Evolutionary conservation across 345 rosid genomes (phyloP).

Genomic region (Bruguiera sexangula): DNA sequence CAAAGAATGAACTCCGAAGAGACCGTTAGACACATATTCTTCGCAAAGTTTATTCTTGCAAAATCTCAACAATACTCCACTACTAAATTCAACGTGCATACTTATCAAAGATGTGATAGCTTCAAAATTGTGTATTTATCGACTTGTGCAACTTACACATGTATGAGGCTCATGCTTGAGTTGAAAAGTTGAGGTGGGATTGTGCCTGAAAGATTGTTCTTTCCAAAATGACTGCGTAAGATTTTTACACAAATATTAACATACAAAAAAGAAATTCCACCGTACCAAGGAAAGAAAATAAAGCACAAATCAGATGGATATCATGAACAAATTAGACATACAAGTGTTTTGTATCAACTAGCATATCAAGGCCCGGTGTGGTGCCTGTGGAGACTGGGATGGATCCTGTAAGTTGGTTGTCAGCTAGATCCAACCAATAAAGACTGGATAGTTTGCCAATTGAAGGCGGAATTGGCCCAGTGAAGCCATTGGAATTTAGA

Average conservation of each 20-base stretch:
- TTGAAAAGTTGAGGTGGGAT: conserved; percentile 65
- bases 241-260: conserved; percentile 9
- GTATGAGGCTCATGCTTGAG: conserved; percentile 60
- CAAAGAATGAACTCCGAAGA: no score
- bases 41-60: no score
- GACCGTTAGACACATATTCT: no score
- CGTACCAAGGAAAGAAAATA: neutral
- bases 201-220: conserved; percentile 59
- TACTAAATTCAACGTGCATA: no score
- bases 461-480: conserved; percentile 67
- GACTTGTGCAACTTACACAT: conserved; percentile 52
- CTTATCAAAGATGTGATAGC: no score
- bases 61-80: no score
- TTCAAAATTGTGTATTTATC: no score
- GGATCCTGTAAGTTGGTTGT: conserved; percentile 61
- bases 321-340: conserved; percentile 31
- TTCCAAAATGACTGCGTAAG: conserved; percentile 64
- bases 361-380: conserved; percentile 76
- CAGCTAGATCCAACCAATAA: conserved; percentile 83
- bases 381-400: conserved; percentile 75
- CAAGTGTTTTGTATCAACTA: conserved; percentile 71
- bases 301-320: neutral
- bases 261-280: neutral
- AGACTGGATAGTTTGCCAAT: conserved; percentile 61
- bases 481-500: conserved; percentile 64